These are phyloP conservation scores for Orbilia brochopaga DNA, from an alignment of 2,329 filamentous ascomycete genomes.

Conservation along the genomic window DNA sequence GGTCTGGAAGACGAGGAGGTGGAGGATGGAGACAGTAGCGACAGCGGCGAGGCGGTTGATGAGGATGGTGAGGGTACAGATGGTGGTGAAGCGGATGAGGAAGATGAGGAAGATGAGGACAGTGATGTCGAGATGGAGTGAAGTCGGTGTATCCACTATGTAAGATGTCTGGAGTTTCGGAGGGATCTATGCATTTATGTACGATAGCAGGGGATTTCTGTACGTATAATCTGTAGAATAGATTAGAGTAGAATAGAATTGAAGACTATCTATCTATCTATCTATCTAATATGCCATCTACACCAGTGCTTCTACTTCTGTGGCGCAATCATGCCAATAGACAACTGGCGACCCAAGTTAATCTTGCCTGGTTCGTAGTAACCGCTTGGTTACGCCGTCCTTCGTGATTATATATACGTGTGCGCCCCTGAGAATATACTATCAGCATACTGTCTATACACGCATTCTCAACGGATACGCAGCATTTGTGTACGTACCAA, in stretches of 20 bases:
- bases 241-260: conserved; percentile 3
- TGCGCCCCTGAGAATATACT: conserved; percentile 66
- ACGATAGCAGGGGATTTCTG: conserved; percentile 1
- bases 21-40: conserved; percentile 10
- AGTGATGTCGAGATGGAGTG: conserved; percentile 34
- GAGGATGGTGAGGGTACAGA: conserved; percentile 12
- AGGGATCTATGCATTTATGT: not conserved
- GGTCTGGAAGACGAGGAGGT: conserved; percentile 15
- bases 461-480: too few relatives aligned
- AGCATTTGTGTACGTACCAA: conserved; percentile 64
- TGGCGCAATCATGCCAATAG: not conserved
- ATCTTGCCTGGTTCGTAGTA: conserved; percentile 97
- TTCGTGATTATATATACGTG: conserved; percentile 99
- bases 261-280: conserved; percentile 1
- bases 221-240: not conserved
- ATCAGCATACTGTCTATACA: too few relatives aligned
- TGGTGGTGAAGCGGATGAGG: not conserved
- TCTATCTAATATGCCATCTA: too few relatives aligned
- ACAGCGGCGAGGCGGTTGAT: conserved; percentile 6
- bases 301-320: not conserved
- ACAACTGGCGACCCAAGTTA: conserved; percentile 60
- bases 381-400: conserved; percentile 98
- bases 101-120: conserved; percentile 12
- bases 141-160: conserved; percentile 9
- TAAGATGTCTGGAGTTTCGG: not conserved